Evolutionary conservation across 345 rosid species (phyloP).

Genomic region (Gossypium turneri): DNA sequence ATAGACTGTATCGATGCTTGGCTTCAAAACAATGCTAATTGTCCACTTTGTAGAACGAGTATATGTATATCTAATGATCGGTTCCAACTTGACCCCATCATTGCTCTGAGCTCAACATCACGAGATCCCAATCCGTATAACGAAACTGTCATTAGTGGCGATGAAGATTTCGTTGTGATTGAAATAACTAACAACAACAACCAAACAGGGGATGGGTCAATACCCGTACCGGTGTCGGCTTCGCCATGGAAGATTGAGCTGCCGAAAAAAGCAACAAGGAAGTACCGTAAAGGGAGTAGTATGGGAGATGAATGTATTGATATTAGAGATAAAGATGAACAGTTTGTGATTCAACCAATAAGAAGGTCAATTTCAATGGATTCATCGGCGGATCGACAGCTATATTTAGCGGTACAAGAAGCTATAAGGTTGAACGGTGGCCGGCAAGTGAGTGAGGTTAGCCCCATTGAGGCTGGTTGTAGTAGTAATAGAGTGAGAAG

Average conservation of each 20-base stretch:
- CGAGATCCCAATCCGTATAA: conserved; percentile 37
- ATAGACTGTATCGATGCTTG: conserved; percentile 90
- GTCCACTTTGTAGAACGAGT: conserved; percentile 82
- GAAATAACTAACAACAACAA: conserved; percentile 43
- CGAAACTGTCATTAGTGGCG: conserved; percentile 31
- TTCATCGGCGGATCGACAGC: conserved; percentile 59
- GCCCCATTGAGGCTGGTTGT: conserved; percentile 36
- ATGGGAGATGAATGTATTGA: conserved; percentile 89
- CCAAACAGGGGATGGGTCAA: too few species aligned
- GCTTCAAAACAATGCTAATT: conserved; percentile 86
- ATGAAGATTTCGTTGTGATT: conserved; percentile 68
- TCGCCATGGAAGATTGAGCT: conserved; percentile 36
- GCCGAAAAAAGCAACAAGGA: conserved; percentile 36
- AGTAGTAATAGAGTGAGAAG: conserved; percentile 46
- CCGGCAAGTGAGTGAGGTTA: conserved; percentile 32
- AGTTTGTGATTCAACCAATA: conserved; percentile 60
- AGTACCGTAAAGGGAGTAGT: conserved; percentile 50
- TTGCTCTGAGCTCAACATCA: conserved; percentile 53
- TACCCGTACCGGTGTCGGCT: neutral
- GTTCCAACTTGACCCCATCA: conserved; percentile 28
- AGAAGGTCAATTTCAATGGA: conserved; percentile 93
- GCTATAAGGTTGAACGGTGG: conserved; percentile 39
- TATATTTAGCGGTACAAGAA: conserved; percentile 60
- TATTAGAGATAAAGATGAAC: conserved; percentile 53
- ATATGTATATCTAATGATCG: conserved; percentile 40